Evolutionary conservation across 441 rosid species (phyloP).

Genomic region (Eugenia klotzschiana): DNA sequence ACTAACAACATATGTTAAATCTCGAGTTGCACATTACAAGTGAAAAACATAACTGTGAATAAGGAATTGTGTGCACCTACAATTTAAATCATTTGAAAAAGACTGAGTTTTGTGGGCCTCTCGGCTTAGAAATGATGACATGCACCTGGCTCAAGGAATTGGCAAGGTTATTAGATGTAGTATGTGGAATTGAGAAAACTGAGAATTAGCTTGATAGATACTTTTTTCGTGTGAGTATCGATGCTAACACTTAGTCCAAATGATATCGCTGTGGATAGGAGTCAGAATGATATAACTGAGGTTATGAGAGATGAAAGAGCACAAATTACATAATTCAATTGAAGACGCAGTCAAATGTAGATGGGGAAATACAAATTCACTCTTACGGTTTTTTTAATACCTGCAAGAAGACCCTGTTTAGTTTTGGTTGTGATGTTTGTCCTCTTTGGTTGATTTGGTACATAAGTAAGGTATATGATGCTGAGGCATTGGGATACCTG

Average conservation of each 20-base stretch:
- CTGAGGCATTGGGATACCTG: not conserved
- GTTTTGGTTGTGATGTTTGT: not conserved
- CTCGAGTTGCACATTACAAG: not conserved
- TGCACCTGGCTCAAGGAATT: not conserved
- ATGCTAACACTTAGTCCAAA: not conserved
- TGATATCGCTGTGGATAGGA: not conserved
- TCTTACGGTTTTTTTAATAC: not conserved
- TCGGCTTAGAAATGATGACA: not conserved
- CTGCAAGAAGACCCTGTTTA: not conserved
- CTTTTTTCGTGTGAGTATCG: not conserved
- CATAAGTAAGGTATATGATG: not conserved
- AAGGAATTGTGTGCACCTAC: not conserved
- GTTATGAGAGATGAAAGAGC: not conserved
- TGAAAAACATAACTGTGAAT: not conserved
- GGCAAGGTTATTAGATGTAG: not conserved
- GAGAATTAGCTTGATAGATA: not conserved
- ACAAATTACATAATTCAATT: not conserved
- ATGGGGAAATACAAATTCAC: not conserved
- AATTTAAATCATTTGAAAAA: not conserved
- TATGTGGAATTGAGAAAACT: not conserved
- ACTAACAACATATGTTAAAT: not conserved
- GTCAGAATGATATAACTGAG: not conserved
- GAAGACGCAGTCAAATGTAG: not conserved
- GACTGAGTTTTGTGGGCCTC: not conserved
- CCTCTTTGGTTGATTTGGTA: not conserved